phyloP scores from a whole-genome alignment of 2,329 filamentous ascomycete genomes.

The Hymenoscyphus linearis region DNA sequence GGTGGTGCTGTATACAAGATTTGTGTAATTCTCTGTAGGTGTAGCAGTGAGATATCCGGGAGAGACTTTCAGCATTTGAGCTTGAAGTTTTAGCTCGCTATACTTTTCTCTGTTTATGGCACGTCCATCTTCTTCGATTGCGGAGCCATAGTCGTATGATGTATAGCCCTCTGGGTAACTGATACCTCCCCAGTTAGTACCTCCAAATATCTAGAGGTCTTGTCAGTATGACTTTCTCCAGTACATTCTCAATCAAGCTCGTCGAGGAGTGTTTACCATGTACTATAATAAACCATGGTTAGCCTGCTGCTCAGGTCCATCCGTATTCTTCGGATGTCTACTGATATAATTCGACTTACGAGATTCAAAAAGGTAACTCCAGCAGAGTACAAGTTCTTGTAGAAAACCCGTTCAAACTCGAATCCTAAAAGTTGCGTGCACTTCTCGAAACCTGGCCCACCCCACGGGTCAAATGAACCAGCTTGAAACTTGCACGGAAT shows the following conservation, averaged over 20 bases:
- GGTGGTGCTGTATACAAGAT: slow-evolving; percentile 46
- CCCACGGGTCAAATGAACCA: slow-evolving; percentile 70
- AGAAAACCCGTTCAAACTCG: slow-evolving; percentile 72
- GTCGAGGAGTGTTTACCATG: not conserved
- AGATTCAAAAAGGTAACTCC: slow-evolving; percentile 60
- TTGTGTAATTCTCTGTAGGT: slow-evolving; percentile 41
- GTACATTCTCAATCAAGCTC: not conserved
- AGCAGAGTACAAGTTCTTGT: slow-evolving; percentile 69
- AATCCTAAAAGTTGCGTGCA: slow-evolving; percentile 62
- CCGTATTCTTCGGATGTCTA: not conserved
- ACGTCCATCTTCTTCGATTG: slow-evolving; percentile 61
- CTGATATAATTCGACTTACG: not conserved
- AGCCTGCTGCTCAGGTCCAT: not conserved
- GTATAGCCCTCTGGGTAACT: slow-evolving; percentile 62
- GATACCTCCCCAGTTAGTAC: slow-evolving; percentile 79
- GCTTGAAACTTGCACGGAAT: slow-evolving; percentile 53
- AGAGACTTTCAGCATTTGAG: slow-evolving; percentile 68
- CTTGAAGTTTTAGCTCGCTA: slow-evolving; percentile 70
- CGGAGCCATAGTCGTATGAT: slow-evolving; percentile 51
- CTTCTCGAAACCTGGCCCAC: slow-evolving; percentile 59
- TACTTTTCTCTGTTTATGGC: slow-evolving; percentile 69
- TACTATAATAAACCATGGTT: not conserved
- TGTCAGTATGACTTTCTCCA: not conserved
- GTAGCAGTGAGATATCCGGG: slow-evolving; percentile 62
- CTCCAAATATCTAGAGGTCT: slow-evolving; percentile 49